phyloP scores from a whole-genome alignment of 371 early-diverging fungal species.

The Choanephora cucurbitarum region DNA sequence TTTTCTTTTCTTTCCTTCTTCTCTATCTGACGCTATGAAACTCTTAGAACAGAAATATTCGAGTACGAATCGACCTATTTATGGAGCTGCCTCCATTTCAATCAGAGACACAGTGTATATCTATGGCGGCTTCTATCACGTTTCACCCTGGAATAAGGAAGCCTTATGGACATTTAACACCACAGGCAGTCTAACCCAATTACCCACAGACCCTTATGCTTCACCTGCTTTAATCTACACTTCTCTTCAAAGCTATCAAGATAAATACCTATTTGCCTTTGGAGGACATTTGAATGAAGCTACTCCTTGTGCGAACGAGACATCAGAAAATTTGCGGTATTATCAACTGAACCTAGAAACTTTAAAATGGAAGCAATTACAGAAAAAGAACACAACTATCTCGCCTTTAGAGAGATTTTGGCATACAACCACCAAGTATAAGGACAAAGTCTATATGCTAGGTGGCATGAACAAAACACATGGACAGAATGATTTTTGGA shows the following conservation, averaged over 20 bases:
- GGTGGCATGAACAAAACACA: constrained; percentile 38
- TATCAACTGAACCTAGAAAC: constrained; percentile 20
- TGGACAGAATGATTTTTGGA: constrained; percentile 29
- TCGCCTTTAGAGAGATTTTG: constrained; percentile 34
- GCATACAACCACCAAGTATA: constrained; percentile 22
- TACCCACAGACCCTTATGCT: constrained; percentile 31
- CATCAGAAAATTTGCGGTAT: constrained; percentile 28
- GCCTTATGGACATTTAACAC: constrained; percentile 28
- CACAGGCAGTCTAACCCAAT: constrained; percentile 14
- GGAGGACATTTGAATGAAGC: constrained; percentile 28
- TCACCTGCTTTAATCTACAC: constrained; percentile 35
- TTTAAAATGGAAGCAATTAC: constrained; percentile 30
- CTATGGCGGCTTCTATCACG: constrained; percentile 36
- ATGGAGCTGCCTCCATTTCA: constrained; percentile 26
- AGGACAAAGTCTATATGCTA: constrained; percentile 17
- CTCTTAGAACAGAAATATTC: no score
- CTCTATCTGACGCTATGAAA: no score
- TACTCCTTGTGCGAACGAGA: background rate
- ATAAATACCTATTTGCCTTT: constrained; percentile 23
- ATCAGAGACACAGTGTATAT: constrained; percentile 29
- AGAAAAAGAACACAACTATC: constrained; percentile 12
- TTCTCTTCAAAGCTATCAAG: constrained; percentile 11
- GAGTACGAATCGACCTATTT: constrained; percentile 32
- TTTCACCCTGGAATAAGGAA: constrained; percentile 38
- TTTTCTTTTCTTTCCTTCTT: no score